Conservation (phyloP, 768 basidiomycete species). For the Naganishia antarctica region DNA sequence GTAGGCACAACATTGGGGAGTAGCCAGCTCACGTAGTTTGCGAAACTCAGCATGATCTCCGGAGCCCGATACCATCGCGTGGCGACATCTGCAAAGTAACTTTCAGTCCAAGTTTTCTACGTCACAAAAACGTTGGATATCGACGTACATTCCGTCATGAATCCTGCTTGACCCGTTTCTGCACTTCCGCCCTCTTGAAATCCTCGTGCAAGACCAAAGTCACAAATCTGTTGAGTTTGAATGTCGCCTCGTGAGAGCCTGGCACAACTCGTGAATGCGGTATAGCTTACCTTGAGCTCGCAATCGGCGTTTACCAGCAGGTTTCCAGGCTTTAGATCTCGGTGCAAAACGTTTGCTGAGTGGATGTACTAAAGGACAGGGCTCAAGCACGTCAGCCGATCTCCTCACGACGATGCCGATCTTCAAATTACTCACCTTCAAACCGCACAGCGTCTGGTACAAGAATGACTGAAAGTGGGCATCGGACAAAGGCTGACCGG, state of each 20-base stretch:
- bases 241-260: neutral
- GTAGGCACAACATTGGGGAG: too few species aligned
- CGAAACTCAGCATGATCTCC: conserved; percentile 88
- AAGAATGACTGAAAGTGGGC: conserved; percentile 70
- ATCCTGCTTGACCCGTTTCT: conserved; percentile 61
- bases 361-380: conserved; percentile 66
- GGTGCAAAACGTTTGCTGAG: conserved; percentile 93
- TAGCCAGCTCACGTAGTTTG: conserved; percentile 54
- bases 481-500: conserved; percentile 52
- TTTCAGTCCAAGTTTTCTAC: neutral
- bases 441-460: conserved; percentile 94
- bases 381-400: conserved; percentile 54
- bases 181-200: conserved; percentile 70
- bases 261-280: neutral
- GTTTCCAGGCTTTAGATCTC: conserved; percentile 88
- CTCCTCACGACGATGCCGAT: conserved; percentile 70
- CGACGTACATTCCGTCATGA: conserved; percentile 90
- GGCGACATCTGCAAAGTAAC: conserved; percentile 56
- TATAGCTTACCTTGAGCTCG: conserved; percentile 40
- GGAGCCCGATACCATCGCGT: conserved; percentile 98
- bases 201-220: conserved; percentile 93
- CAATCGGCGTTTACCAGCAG: conserved; percentile 97
- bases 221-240: conserved; percentile 67
- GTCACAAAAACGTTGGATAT: neutral
- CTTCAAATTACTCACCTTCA: conserved; percentile 80